Conservation (phyloP, 202 grass and related monocot genomes). For the Tripidium arundinaceum region DNA sequence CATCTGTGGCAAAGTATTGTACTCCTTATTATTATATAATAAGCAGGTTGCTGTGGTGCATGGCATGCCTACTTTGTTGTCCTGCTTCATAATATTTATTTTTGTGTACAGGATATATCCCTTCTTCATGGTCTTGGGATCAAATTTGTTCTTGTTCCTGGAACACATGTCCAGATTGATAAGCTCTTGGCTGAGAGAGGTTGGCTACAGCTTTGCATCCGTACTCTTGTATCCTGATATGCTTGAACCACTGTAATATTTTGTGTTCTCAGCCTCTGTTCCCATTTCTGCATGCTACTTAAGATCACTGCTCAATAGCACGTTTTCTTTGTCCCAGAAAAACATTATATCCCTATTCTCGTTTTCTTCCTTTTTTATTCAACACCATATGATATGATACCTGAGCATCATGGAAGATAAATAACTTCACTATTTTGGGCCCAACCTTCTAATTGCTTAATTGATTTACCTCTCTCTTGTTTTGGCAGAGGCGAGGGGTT, state of each 20-base stretch:
- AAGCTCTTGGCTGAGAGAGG: constrained; percentile 82
- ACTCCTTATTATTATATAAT: not conserved
- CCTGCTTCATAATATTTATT: not conserved
- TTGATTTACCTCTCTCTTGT: constrained; percentile 20
- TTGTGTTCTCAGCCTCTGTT: not conserved
- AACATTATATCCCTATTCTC: not conserved
- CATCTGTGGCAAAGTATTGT: not conserved
- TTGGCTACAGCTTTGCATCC: constrained; percentile 22
- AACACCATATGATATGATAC: not conserved
- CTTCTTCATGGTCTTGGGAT: constrained; percentile 94
- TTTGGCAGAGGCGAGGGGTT: constrained; percentile 75
- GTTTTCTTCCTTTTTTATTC: not conserved
- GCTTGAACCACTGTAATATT: not conserved
- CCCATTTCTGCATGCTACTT: not conserved
- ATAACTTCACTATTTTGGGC: not conserved
- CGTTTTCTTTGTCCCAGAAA: not conserved
- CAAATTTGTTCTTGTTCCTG: constrained; percentile 93
- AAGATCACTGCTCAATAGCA: not conserved
- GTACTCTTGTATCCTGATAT: constrained; percentile 11
- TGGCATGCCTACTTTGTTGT: not conserved
- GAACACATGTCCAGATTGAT: constrained; percentile 87
- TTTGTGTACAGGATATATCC: constrained; percentile 71
- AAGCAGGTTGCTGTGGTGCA: not conserved
- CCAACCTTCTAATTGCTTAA: not conserved
- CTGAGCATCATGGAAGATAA: constrained; percentile 10